These are phyloP conservation scores for Murraya paniculata DNA, from an alignment of 345 rosid genomes.

Conservation along the genomic window DNA sequence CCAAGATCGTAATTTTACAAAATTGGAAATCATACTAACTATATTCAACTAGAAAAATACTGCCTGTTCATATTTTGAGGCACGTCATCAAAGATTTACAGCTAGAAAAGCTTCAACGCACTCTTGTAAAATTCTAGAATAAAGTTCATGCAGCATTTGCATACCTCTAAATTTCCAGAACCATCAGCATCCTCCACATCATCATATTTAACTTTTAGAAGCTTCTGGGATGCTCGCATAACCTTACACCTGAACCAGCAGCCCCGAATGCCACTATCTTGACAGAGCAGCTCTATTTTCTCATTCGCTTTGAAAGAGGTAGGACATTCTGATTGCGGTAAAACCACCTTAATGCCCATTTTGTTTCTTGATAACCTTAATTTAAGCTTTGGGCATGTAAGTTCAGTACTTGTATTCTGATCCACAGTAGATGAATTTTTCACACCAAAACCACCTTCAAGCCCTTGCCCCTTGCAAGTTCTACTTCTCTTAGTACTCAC, in stretches of 20 bases:
- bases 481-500: constrained; percentile 19
- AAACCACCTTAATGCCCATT: constrained; percentile 8
- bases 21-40: not conserved
- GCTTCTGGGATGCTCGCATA: constrained; percentile 23
- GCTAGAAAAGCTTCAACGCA: not conserved
- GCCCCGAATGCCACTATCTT: constrained; percentile 56
- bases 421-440: constrained; percentile 10
- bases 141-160: constrained; percentile 5
- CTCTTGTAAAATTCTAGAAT: not conserved
- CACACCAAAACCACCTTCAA: constrained; percentile 19
- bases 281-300: constrained; percentile 45
- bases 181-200: constrained; percentile 43
- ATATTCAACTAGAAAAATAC: not conserved
- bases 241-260: constrained; percentile 57
- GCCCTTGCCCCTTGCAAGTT: constrained; percentile 6
- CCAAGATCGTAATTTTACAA: not conserved
- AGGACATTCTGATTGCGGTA: constrained; percentile 6
- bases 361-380: constrained; percentile 27
- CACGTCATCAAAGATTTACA: not conserved
- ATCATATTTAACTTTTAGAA: constrained; percentile 36
- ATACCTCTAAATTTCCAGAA: constrained; percentile 40
- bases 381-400: constrained; percentile 29
- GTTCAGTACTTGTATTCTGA: constrained; percentile 4
- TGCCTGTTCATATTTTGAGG: not conserved
- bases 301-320: constrained; percentile 22